Evolutionary conservation across 495 filamentous ascomycete species (phyloP).

Genomic region (Cladorrhinum samala): DNA sequence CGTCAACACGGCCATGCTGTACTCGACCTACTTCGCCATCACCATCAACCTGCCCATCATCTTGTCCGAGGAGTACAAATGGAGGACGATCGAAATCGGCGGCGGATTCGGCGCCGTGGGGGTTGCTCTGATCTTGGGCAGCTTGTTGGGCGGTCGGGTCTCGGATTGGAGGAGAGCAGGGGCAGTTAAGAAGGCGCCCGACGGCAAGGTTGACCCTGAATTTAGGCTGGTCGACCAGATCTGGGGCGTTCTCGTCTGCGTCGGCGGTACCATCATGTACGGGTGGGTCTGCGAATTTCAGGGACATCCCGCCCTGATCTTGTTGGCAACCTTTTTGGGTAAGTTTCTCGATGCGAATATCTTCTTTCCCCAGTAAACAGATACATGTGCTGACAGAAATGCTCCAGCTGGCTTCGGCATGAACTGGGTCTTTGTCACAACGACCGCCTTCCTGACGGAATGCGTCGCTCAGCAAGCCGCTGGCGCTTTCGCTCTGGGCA

Average conservation of each 20-base stretch:
- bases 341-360: not conserved
- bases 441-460: constrained; percentile 12
- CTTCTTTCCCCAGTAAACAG: not conserved
- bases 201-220: constrained; percentile 12
- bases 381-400: not conserved
- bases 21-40: constrained; percentile 16
- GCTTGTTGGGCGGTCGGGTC: constrained; percentile 7
- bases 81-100: constrained; percentile 8
- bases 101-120: constrained; percentile 11
- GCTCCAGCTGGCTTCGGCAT: constrained; percentile 9
- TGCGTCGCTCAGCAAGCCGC: constrained; percentile 13
- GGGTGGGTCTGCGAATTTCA: constrained; percentile 4
- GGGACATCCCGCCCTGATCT: constrained; percentile 4
- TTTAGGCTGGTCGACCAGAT: constrained; percentile 12
- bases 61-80: constrained; percentile 3
- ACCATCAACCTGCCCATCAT: constrained; percentile 4
- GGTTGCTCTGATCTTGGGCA: constrained; percentile 11
- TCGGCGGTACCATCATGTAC: constrained; percentile 2
- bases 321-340: constrained; percentile 9
- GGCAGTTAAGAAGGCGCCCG: not conserved
- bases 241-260: constrained; percentile 11
- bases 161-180: constrained; percentile 11
- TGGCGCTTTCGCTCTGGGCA: constrained; percentile 11
- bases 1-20: constrained; percentile 12
- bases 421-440: constrained; percentile 16